Percentiles rank a stretch among this genome's conserved stretches.
Conservation (phyloP, 768 basidiomycete genomes). For the Asterophora lycoperdoides region DNA sequence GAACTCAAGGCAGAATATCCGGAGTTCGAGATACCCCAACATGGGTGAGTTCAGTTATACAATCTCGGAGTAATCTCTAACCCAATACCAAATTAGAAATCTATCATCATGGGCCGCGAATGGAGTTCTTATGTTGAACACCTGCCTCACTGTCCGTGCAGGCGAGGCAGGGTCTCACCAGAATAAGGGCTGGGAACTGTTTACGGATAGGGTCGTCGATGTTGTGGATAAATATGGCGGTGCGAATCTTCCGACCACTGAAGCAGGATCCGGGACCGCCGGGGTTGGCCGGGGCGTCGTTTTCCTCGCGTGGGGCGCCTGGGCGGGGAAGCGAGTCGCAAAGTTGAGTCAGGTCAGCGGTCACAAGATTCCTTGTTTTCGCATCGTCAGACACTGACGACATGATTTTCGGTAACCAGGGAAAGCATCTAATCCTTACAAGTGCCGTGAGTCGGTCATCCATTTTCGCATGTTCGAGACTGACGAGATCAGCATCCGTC, state of each 20-base stretch:
- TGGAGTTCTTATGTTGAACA: conserved; percentile 89
- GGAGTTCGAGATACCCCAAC: conserved; percentile 70
- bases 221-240: conserved; percentile 75
- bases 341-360: conserved; percentile 64
- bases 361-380: neutral
- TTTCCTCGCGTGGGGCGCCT: conserved; percentile 89
- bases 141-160: conserved; percentile 84
- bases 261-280: conserved; percentile 29
- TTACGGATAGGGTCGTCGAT: conserved; percentile 77
- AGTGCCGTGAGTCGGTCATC: conserved; percentile 55
- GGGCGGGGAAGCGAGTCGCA: conserved; percentile 79
- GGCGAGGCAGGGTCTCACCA: conserved; percentile 76
- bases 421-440: conserved; percentile 74
- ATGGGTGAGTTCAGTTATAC: conserved; percentile 58
- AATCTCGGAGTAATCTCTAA: neutral
- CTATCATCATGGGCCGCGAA: conserved; percentile 76
- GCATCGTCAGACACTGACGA: neutral
- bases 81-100: conserved; percentile 47
- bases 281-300: conserved; percentile 65
- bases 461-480: conserved; percentile 4
- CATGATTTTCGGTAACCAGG: conserved; percentile 34
- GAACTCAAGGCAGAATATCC: conserved; percentile 84
- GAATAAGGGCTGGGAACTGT: conserved; percentile 85
- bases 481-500: conserved; percentile 66
- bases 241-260: conserved; percentile 49